These are phyloP conservation scores for Gossypium laxum DNA, from an alignment of 441 rosid species.

Conservation along the genomic window DNA sequence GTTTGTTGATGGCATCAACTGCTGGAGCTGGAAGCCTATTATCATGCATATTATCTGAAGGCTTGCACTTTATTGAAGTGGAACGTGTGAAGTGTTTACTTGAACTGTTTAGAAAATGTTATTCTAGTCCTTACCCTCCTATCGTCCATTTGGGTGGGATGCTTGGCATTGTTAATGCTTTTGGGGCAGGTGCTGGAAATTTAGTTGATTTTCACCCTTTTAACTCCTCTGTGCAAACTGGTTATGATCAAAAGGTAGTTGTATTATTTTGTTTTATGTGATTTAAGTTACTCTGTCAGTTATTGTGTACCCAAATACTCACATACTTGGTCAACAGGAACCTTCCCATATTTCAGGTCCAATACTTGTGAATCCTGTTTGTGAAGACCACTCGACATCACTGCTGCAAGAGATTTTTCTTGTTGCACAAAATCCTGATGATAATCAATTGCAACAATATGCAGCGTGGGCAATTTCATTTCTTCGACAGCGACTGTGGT, in stretches of 20 bases:
- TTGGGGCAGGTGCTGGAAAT: constrained; percentile 79
- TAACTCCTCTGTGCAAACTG: constrained; percentile 27
- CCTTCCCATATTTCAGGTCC: constrained; percentile 44
- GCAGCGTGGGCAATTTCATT: constrained; percentile 85
- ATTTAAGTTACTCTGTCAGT: not conserved
- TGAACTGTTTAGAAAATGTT: constrained; percentile 63
- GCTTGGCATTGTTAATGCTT: constrained; percentile 75
- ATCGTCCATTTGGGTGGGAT: constrained; percentile 68
- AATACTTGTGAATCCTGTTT: constrained; percentile 49
- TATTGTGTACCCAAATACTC: constrained; percentile 15
- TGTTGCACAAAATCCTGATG: constrained; percentile 63
- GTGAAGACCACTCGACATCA: constrained; percentile 45
- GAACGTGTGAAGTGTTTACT: constrained; percentile 41
- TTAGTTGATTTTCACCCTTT: constrained; percentile 37
- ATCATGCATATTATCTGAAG: constrained; percentile 62
- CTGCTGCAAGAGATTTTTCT: constrained; percentile 79
- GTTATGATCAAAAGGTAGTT: constrained; percentile 43
- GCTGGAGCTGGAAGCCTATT: constrained; percentile 73
- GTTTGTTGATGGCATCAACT: constrained; percentile 70
- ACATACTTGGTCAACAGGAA: constrained; percentile 44
- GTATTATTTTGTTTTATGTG: constrained; percentile 2
- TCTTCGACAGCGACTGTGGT: constrained; percentile 59
- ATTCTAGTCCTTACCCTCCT: constrained; percentile 51
- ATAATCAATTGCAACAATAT: constrained; percentile 56
- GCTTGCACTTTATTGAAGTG: constrained; percentile 52